phyloP scores from a whole-genome alignment of 495 filamentous ascomycete species.

The Zalerion maritima region DNA sequence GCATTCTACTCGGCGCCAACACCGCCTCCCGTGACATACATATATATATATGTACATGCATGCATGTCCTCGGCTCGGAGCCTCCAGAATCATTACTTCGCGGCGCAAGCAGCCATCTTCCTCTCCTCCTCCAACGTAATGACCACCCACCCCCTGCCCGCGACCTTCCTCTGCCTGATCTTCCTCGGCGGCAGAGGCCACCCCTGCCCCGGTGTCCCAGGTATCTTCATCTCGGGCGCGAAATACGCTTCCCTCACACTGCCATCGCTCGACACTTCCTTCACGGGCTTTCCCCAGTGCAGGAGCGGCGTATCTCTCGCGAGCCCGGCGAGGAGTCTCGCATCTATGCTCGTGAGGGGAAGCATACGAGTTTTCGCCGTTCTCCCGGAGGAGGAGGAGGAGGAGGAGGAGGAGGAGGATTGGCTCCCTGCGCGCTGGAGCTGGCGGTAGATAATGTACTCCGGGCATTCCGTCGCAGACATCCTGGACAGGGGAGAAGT shows the following conservation, averaged over 20 bases:
- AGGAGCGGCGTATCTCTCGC: slow-evolving; percentile 78
- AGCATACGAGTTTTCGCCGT: slow-evolving; percentile 78
- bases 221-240: slow-evolving; percentile 55
- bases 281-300: slow-evolving; percentile 78
- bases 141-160: slow-evolving; percentile 62
- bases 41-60: background rate
- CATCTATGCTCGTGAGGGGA: slow-evolving; percentile 63
- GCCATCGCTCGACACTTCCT: slow-evolving; percentile 44
- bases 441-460: slow-evolving; percentile 76
- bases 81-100: background rate
- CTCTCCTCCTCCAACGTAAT: background rate
- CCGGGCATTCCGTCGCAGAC: slow-evolving; percentile 55
- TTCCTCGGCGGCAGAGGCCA: slow-evolving; percentile 79
- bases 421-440: slow-evolving; percentile 54
- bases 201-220: slow-evolving; percentile 44
- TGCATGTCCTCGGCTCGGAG: background rate
- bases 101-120: background rate
- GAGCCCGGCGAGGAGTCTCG: slow-evolving; percentile 59
- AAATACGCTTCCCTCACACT: slow-evolving; percentile 64
- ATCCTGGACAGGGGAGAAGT: slow-evolving; percentile 61
- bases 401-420: slow-evolving; percentile 29
- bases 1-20: no score
- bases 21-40: no score
- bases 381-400: slow-evolving; percentile 27
- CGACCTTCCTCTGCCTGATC: slow-evolving; percentile 62